Percentiles rank a stretch among this genome's conserved stretches.
phyloP scores from a whole-genome alignment of 805 yeast genomes.

The Cyberlindnera xylosilytica region DNA sequence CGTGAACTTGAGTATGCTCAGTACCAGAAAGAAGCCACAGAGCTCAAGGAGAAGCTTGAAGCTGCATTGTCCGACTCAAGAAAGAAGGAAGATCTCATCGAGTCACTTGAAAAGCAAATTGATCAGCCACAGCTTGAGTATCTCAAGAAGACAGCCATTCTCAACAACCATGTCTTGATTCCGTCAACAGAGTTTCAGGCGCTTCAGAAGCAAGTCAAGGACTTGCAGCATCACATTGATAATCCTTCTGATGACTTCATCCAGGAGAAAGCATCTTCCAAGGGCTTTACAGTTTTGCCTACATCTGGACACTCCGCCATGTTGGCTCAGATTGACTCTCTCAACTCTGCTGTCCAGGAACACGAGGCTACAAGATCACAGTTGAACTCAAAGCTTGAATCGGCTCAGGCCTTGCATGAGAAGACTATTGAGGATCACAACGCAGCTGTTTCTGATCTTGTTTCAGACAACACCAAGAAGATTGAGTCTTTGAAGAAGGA shows the following conservation, averaged over 20 bases:
- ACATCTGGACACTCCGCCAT: constrained; percentile 2
- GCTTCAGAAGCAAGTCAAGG: constrained; percentile 6
- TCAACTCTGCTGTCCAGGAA: background rate
- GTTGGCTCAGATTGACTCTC: background rate
- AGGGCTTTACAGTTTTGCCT: constrained; percentile 15
- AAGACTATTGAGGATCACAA: background rate
- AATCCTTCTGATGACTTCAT: constrained; percentile 20
- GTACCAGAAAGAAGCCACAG: constrained; percentile 22
- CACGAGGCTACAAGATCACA: background rate
- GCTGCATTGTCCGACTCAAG: constrained; percentile 9
- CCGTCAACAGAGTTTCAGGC: constrained; percentile 14
- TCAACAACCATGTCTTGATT: constrained; percentile 22
- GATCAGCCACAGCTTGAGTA: constrained; percentile 31
- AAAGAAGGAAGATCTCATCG: constrained; percentile 1
- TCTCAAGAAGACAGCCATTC: constrained; percentile 28
- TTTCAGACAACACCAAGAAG: background rate
- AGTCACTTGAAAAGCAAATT: constrained; percentile 10
- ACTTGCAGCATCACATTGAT: constrained; percentile 11
- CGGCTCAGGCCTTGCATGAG: no score
- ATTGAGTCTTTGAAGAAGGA: constrained; percentile 8
- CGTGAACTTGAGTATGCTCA: constrained; percentile 20
- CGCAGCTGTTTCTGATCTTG: background rate
- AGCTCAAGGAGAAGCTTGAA: constrained; percentile 21
- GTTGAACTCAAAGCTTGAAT: background rate
- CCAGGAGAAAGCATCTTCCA: constrained; percentile 13